phyloP scores from a whole-genome alignment of 2,329 filamentous ascomycete genomes.

The Pseudodiploospora longispora region DNA sequence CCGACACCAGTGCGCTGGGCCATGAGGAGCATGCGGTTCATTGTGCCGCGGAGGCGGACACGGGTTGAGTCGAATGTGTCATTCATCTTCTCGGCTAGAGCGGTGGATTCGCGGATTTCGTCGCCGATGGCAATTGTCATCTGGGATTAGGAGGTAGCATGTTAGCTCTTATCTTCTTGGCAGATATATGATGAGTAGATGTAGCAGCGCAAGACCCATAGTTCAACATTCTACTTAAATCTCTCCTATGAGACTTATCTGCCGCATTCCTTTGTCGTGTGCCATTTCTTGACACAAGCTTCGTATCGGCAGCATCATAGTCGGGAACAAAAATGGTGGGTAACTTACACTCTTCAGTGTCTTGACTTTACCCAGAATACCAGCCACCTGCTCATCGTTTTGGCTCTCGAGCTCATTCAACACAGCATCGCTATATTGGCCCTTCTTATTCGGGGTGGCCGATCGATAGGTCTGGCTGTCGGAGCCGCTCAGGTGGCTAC shows the following conservation, averaged over 20 bases:
- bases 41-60: constrained; percentile 74
- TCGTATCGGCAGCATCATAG: no score
- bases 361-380: constrained; percentile 84
- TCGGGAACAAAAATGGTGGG: background rate
- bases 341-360: constrained; percentile 75
- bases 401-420: constrained; percentile 92
- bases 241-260: no score
- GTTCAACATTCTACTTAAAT: no score
- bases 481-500: constrained; percentile 34
- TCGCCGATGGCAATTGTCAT: constrained; percentile 90
- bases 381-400: constrained; percentile 82
- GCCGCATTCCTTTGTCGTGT: no score
- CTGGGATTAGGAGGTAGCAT: constrained; percentile 31
- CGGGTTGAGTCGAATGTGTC: constrained; percentile 84
- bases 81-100: constrained; percentile 91
- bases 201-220: no score
- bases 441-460: constrained; percentile 68
- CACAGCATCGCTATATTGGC: constrained; percentile 88
- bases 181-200: no score
- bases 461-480: constrained; percentile 43
- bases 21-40: constrained; percentile 97
- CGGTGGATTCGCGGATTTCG: constrained; percentile 85
- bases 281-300: no score
- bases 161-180: no score
- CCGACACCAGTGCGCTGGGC: constrained; percentile 88